Conservation (phyloP, 495 filamentous ascomycete species). For the Jackrogersella minutella region DNA sequence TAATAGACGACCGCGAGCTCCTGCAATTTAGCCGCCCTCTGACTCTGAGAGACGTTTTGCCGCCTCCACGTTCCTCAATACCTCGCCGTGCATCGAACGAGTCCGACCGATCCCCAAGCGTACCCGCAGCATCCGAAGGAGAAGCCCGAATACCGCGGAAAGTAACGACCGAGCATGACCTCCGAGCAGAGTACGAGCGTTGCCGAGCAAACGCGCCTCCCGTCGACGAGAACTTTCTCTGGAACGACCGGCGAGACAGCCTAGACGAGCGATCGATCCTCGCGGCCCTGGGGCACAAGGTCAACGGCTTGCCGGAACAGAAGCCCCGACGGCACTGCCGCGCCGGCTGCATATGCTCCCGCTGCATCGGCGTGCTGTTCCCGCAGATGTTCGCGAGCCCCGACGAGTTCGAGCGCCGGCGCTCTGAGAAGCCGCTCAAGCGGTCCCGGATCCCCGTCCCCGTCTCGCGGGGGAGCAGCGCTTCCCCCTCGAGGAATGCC, state of each 20-base stretch:
- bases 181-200: not conserved
- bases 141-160: not conserved
- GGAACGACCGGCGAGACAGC: slow-evolving; percentile 2
- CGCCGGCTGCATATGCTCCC: not conserved
- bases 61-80: too few relatives aligned
- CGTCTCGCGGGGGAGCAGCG: not conserved
- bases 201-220: not conserved
- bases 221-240: slow-evolving; percentile 1
- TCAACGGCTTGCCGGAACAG: not conserved
- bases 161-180: not conserved
- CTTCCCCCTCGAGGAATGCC: not conserved
- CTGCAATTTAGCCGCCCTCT: too few relatives aligned
- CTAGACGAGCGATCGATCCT: slow-evolving; percentile 18
- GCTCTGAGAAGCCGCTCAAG: not conserved
- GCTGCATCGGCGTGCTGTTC: not conserved
- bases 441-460: not conserved
- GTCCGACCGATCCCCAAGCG: not conserved
- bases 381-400: not conserved
- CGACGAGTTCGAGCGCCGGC: not conserved
- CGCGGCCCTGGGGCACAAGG: slow-evolving; percentile 8
- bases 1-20: too few relatives aligned
- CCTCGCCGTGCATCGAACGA: not conserved
- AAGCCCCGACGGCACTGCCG: not conserved
- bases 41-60: too few relatives aligned
- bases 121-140: not conserved